These are phyloP conservation scores for Pholiota adiposa DNA, from an alignment of 1,284 basidiomycete species.

Conservation along the genomic window DNA sequence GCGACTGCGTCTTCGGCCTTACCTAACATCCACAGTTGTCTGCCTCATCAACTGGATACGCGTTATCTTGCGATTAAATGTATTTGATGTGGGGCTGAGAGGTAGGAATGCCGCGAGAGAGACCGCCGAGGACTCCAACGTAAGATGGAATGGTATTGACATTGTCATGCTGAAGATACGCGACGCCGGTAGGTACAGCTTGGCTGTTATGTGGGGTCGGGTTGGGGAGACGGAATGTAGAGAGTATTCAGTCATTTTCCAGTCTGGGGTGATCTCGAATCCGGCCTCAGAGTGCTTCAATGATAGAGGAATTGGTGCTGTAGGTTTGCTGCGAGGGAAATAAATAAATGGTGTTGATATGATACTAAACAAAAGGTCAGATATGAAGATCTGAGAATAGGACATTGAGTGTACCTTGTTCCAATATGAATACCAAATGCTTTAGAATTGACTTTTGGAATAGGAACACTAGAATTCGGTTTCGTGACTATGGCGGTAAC, in stretches of 20 bases:
- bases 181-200: slow-evolving; percentile 57
- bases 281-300: slow-evolving; percentile 31
- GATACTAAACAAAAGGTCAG: slow-evolving; percentile 36
- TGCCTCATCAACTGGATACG: slow-evolving; percentile 68
- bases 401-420: slow-evolving; percentile 42
- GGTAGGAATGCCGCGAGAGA: slow-evolving; percentile 66
- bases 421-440: slow-evolving; percentile 49
- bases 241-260: slow-evolving; percentile 52
- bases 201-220: slow-evolving; percentile 47
- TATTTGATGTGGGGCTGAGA: slow-evolving; percentile 49
- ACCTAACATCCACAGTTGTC: slow-evolving; percentile 68
- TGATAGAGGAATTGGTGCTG: slow-evolving; percentile 53
- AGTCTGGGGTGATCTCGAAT: slow-evolving; percentile 46
- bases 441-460: slow-evolving; percentile 49
- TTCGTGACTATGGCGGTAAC: slow-evolving; percentile 53
- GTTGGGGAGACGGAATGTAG: slow-evolving; percentile 43
- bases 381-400: slow-evolving; percentile 5
- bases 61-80: slow-evolving; percentile 49
- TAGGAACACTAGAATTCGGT: slow-evolving; percentile 39
- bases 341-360: slow-evolving; percentile 69
- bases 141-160: slow-evolving; percentile 69
- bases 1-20: slow-evolving; percentile 23
- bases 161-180: slow-evolving; percentile 60
- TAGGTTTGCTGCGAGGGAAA: slow-evolving; percentile 65
- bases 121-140: slow-evolving; percentile 54